Conservation (phyloP, 768 basidiomycete species). For the Gelatoporia subvermispora region DNA sequence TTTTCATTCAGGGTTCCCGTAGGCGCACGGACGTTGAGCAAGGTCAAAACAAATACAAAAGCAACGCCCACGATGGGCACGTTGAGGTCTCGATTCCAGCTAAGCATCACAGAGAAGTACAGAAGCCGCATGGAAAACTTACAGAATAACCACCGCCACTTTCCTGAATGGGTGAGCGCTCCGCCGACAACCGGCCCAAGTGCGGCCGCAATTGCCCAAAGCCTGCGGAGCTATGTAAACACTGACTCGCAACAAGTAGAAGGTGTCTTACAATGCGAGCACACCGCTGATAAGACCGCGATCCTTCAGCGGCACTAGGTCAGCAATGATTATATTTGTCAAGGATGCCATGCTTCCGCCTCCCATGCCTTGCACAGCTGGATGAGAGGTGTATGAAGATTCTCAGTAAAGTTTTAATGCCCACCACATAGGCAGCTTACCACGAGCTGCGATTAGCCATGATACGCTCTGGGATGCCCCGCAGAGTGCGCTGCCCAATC, state of each 20-base stretch:
- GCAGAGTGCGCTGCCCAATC: constrained; percentile 35
- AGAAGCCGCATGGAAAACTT: background rate
- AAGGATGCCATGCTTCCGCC: constrained; percentile 15
- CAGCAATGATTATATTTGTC: constrained; percentile 19
- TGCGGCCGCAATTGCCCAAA: constrained; percentile 10
- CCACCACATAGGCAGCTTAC: background rate
- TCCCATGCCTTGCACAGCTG: constrained; percentile 21
- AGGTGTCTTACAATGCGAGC: constrained; percentile 5
- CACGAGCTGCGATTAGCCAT: constrained; percentile 35
- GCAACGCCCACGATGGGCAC: constrained; percentile 10
- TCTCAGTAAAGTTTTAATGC: background rate
- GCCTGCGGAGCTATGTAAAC: constrained; percentile 1
- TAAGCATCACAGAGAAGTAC: too few relatives aligned
- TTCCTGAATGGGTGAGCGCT: constrained; percentile 9
- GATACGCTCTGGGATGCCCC: constrained; percentile 35
- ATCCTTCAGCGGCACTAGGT: constrained; percentile 21
- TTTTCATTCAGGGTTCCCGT: constrained; percentile 21
- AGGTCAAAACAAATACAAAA: constrained; percentile 2
- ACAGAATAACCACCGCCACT: constrained; percentile 15
- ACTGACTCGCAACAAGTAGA: background rate
- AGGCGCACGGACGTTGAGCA: constrained; percentile 18
- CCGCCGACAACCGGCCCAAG: constrained; percentile 27
- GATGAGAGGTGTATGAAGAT: background rate
- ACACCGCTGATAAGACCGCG: constrained; percentile 27
- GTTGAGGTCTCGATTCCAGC: constrained; percentile 6